Conservation (phyloP, 2,329 filamentous ascomycete genomes). For the Xylaria sp. region DNA sequence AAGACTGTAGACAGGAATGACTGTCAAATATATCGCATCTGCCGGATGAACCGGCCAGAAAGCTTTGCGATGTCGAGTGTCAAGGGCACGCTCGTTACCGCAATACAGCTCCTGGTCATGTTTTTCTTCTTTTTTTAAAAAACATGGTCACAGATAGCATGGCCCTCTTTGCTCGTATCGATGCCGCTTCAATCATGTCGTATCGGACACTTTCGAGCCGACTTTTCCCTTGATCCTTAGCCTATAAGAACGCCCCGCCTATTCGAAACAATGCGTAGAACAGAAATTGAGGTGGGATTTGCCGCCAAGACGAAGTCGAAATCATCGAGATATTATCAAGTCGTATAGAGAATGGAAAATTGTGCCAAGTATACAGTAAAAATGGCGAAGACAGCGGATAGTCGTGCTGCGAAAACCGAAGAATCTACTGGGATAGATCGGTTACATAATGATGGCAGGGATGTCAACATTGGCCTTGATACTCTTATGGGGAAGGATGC, state of each 20-base stretch:
- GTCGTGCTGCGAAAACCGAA: constrained; percentile 5
- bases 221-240: constrained; percentile 34
- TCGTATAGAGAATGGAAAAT: constrained; percentile 37
- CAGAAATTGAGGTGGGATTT: constrained; percentile 48
- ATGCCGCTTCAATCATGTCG: constrained; percentile 18
- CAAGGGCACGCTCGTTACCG: not conserved
- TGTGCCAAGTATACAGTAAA: constrained; percentile 43
- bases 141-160: constrained; percentile 15
- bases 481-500: constrained; percentile 95
- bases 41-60: constrained; percentile 9
- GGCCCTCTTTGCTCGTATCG: constrained; percentile 16
- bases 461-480: constrained; percentile 98
- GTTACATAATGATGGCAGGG: constrained; percentile 75
- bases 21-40: constrained; percentile 23
- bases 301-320: constrained; percentile 37
- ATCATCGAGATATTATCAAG: constrained; percentile 46
- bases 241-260: constrained; percentile 39
- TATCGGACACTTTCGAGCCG: constrained; percentile 24
- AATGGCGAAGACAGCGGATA: constrained; percentile 20
- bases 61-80: constrained; percentile 9
- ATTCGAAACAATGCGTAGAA: constrained; percentile 34
- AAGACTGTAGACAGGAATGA: constrained; percentile 22
- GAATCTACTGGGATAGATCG: constrained; percentile 8
- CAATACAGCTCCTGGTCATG: constrained; percentile 3
- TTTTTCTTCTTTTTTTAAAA: not conserved